Evolutionary conservation across 495 filamentous ascomycete species (phyloP).

Genomic region (Aspergillus bridgeri): DNA sequence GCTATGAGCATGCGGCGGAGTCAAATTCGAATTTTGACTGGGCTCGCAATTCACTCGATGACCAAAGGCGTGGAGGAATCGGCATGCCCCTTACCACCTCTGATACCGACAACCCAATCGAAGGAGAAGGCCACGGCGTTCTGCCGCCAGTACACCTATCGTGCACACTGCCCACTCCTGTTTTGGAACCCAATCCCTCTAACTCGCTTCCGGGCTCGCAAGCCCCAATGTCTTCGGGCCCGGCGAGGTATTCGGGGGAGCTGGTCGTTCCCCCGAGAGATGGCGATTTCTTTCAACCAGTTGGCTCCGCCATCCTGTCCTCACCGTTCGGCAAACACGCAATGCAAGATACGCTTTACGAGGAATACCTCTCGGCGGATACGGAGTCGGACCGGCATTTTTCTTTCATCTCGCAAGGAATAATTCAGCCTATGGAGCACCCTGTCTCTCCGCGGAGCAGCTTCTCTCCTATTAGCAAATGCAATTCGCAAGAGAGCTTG

Average conservation of each 20-base stretch:
- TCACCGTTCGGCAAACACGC: conserved; percentile 33
- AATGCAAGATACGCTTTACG: conserved; percentile 44
- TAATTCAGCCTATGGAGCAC: conserved; percentile 37
- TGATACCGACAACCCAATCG: background rate
- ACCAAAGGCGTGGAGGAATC: conserved; percentile 22
- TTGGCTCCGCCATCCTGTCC: conserved; percentile 29
- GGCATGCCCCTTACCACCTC: conserved; percentile 15
- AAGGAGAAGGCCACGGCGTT: conserved; percentile 4
- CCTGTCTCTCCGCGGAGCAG: conserved; percentile 48
- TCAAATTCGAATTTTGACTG: conserved; percentile 89
- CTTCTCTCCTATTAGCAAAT: conserved; percentile 56
- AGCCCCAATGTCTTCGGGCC: conserved; percentile 35
- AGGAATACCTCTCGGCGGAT: conserved; percentile 46
- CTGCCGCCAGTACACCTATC: conserved; percentile 21
- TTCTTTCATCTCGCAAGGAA: conserved; percentile 36
- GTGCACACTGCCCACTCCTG: conserved; percentile 33
- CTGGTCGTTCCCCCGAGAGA: conserved; percentile 19
- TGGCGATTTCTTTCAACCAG: conserved; percentile 38
- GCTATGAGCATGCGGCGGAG: conserved; percentile 87
- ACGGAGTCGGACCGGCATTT: conserved; percentile 45
- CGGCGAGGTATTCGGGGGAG: conserved; percentile 28
- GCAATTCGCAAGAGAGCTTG: conserved; percentile 56
- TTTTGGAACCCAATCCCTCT: conserved; percentile 39
- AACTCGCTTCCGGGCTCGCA: conserved; percentile 33
- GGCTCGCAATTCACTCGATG: conserved; percentile 51